Conservation (phyloP, 768 basidiomycete species). For the Mycena epipterygia region DNA sequence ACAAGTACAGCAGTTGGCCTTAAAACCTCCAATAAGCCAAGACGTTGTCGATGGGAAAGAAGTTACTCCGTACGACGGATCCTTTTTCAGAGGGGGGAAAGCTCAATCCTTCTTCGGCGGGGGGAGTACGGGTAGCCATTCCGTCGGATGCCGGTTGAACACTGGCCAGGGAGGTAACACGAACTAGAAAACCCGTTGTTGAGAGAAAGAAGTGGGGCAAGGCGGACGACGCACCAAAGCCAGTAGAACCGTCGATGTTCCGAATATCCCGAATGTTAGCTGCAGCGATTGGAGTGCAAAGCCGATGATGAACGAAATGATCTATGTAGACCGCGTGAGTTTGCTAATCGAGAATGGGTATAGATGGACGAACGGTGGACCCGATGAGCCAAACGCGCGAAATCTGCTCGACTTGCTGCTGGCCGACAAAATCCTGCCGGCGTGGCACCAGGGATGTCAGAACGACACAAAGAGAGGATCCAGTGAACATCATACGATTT, state of each 20-base stretch:
- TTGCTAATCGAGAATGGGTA: no score
- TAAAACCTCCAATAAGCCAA: background rate
- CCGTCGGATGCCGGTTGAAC: conserved; percentile 72
- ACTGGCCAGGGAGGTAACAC: conserved; percentile 80
- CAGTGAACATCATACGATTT: conserved; percentile 49
- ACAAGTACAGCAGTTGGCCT: background rate
- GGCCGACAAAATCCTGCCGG: conserved; percentile 73
- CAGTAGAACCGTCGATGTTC: conserved; percentile 53
- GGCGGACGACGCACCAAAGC: conserved; percentile 52
- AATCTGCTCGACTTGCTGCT: conserved; percentile 65
- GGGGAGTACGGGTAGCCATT: conserved; percentile 63
- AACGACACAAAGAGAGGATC: background rate
- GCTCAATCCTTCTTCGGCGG: conserved; percentile 45
- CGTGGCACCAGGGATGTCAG: conserved; percentile 5
- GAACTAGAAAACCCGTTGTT: conserved; percentile 52
- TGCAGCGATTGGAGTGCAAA: conserved; percentile 68
- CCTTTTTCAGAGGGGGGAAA: background rate
- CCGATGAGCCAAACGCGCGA: conserved; percentile 58
- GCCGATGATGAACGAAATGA: conserved; percentile 68
- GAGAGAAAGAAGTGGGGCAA: background rate
- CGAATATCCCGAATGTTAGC: conserved; percentile 66
- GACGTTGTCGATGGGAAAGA: background rate
- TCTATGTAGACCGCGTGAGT: conserved; percentile 49
- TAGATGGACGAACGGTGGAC: conserved; percentile 59
- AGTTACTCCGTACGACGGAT: background rate